These are phyloP conservation scores for Neurospora sp. DNA, from an alignment of 495 filamentous ascomycete species.

Conservation along the genomic window DNA sequence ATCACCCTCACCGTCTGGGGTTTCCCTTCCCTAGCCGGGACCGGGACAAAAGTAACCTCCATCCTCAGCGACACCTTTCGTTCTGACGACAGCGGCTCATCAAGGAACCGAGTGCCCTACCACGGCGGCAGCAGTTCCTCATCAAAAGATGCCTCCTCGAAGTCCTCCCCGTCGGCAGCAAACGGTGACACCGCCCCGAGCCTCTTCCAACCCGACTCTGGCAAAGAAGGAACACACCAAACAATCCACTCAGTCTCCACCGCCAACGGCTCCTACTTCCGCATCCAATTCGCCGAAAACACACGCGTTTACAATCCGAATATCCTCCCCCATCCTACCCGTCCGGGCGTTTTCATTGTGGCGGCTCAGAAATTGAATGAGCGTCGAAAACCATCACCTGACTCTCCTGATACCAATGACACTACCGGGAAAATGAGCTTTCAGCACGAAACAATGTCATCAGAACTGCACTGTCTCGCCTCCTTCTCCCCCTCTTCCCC, in stretches of 20 bases:
- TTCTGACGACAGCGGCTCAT: neutral
- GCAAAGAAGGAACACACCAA: constrained; percentile 11
- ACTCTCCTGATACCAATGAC: neutral
- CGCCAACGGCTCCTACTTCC: constrained; percentile 29
- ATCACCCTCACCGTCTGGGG: constrained; percentile 17
- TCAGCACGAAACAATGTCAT: neutral
- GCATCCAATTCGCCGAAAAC: constrained; percentile 28
- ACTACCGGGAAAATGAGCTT: neutral
- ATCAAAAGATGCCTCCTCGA: neutral
- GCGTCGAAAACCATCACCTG: neutral
- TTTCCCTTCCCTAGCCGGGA: neutral
- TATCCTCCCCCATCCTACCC: constrained; percentile 40
- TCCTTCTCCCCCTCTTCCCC: neutral
- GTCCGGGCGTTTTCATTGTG: constrained; percentile 35
- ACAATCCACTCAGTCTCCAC: constrained; percentile 36
- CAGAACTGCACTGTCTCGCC: constrained; percentile 38
- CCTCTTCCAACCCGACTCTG: neutral
- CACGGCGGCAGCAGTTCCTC: neutral
- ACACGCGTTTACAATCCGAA: constrained; percentile 37
- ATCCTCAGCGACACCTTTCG: constrained; percentile 1
- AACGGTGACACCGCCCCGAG: neutral
- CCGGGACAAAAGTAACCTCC: constrained; percentile 1
- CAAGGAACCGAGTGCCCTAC: neutral
- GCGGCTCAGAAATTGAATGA: constrained; percentile 26
- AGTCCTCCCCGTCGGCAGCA: neutral